Conservation (phyloP, 208 protist species). For the Leishmania turanica region DNA sequence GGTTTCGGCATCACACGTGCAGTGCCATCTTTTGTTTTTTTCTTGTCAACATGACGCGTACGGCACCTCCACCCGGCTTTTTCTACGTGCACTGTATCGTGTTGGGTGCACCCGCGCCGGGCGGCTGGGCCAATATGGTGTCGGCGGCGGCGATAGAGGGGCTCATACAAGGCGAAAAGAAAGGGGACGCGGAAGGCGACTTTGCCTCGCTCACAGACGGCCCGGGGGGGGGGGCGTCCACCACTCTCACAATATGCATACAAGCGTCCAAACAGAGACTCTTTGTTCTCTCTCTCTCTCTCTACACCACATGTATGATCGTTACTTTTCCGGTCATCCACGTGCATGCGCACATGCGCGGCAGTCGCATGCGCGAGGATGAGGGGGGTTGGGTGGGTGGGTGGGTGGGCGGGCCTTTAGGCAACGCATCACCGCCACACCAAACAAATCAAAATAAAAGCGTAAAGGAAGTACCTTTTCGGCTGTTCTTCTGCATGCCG, state of each 20-base stretch:
- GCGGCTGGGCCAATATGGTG: not conserved
- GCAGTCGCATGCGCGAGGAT: not conserved
- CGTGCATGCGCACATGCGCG: not conserved
- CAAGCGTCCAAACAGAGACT: not conserved
- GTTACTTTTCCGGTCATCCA: not conserved
- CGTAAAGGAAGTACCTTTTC: not conserved
- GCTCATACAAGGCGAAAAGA: not conserved
- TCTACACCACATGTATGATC: not conserved
- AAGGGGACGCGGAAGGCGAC: not conserved
- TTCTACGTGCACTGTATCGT: not conserved
- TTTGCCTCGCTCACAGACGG: not conserved
- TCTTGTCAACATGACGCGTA: not conserved
- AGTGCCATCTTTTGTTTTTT: not conserved
- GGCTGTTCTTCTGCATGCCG: not conserved
- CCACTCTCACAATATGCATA: not conserved
- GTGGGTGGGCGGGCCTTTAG: not conserved
- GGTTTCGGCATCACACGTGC: not conserved
- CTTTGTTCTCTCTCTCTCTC: too few relatives aligned
- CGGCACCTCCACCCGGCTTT: not conserved
- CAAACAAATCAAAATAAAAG: slow-evolving; percentile 13
- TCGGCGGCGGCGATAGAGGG: not conserved
- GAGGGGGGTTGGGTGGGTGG: not conserved
- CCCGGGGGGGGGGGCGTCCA: too few relatives aligned
- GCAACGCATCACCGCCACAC: not conserved
- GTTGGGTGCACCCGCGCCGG: not conserved